A percentile compares a stretch with the other conserved stretches of the same genome.
phyloP scores from a whole-genome alignment of 208 protist genomes.

The Perkinsela sp. region DNA sequence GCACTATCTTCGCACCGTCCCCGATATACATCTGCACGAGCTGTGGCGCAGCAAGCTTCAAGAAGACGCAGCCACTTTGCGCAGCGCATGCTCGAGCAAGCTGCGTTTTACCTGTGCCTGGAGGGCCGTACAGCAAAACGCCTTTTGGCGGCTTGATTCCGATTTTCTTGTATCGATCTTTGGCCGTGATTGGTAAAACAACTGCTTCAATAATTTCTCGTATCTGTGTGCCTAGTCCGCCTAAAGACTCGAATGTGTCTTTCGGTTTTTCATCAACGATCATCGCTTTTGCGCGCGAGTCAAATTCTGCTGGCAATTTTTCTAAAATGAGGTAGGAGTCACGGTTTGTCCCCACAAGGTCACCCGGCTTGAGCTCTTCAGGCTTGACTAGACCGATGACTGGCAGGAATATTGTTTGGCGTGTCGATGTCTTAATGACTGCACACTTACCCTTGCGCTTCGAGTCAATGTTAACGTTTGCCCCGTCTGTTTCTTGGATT shows the following conservation, averaged over 20 bases:
- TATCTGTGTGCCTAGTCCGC: constrained; percentile 98
- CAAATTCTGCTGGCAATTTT: constrained; percentile 94
- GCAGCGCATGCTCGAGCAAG: constrained; percentile 94
- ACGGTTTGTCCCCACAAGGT: constrained; percentile 99
- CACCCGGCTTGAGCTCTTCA: constrained; percentile 79
- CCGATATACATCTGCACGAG: constrained; percentile 91
- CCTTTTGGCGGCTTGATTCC: constrained; percentile 98
- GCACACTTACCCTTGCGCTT: constrained; percentile 68
- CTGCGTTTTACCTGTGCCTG: constrained; percentile 88
- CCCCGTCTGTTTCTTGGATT: constrained; percentile 17
- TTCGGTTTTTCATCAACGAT: constrained; percentile 98
- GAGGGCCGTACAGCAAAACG: constrained; percentile 83
- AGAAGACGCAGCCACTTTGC: constrained; percentile 90
- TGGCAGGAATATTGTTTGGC: constrained; percentile 96
- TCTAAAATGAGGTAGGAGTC: constrained; percentile 98
- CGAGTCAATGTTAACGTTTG: constrained; percentile 23
- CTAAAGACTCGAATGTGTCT: constrained; percentile 95
- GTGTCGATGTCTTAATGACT: constrained; percentile 95
- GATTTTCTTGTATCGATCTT: constrained; percentile 88
- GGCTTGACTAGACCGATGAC: constrained; percentile 95
- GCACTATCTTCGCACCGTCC: constrained; percentile 96
- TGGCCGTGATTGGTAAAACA: constrained; percentile 94
- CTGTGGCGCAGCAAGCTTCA: constrained; percentile 96
- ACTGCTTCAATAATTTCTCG: constrained; percentile 91
- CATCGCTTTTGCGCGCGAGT: constrained; percentile 99